Percentiles rank a stretch among this genome's conserved stretches.
Conservation (phyloP, 164 flowering plant species). For the Saururus chinensis region DNA sequence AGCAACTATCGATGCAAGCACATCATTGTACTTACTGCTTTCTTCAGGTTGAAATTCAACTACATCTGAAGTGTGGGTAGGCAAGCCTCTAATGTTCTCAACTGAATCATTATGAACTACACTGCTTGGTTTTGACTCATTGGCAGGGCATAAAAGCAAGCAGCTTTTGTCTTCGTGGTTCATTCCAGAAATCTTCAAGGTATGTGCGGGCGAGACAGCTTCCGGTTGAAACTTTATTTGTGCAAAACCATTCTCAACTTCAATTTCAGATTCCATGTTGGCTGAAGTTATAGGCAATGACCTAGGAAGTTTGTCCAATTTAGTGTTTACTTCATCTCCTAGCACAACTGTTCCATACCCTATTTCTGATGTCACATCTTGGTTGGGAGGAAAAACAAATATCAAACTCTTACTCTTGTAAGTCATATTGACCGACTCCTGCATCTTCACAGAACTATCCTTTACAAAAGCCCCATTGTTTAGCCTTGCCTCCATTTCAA, state of each 20-base stretch:
- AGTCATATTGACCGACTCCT: neutral
- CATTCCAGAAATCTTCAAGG: too few species aligned
- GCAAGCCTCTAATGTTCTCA: conserved; percentile 1
- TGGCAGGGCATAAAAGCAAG: conserved; percentile 1
- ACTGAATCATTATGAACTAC: neutral
- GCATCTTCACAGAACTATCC: neutral
- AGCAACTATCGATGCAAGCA: conserved; percentile 1
- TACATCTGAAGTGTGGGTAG: neutral
- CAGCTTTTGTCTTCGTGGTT: neutral
- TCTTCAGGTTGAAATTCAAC: neutral
- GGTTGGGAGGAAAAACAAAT: neutral
- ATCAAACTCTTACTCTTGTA: neutral
- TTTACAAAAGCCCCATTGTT: too few species aligned
- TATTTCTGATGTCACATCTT: too few species aligned
- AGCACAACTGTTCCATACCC: too few species aligned
- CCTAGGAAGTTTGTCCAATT: too few species aligned
- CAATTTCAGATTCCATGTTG: too few species aligned
- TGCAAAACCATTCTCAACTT: too few species aligned
- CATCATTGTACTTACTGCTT: neutral
- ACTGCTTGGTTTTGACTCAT: conserved; percentile 1
- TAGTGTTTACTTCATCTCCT: too few species aligned
- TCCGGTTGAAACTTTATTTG: neutral
- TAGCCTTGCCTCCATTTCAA: too few species aligned
- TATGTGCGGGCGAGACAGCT: too few species aligned
- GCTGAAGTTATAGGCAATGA: too few species aligned